A percentile compares a stretch with the other conserved stretches of the same genome.
phyloP scores from a whole-genome alignment of 2,329 filamentous ascomycete species.

The Periconia macrospinosa region DNA sequence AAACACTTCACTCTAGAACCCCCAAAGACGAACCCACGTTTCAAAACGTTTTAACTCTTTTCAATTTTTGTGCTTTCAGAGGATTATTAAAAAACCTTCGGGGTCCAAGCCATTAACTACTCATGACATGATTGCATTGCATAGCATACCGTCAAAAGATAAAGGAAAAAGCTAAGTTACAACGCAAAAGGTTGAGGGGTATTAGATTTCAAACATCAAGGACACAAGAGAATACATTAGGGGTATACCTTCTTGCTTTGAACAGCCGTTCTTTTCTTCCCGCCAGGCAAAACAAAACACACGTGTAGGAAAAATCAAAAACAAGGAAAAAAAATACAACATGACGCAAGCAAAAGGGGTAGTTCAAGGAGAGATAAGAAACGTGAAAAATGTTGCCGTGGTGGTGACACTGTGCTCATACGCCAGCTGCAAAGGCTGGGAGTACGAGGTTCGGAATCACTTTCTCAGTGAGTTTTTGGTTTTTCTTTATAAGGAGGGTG shows the following conservation, averaged over 20 bases:
- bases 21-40: too few species aligned
- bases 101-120: not conserved
- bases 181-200: not conserved
- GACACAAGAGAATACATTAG: constrained; percentile 36
- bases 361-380: constrained; percentile 3
- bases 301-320: constrained; percentile 14
- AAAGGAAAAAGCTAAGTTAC: not conserved
- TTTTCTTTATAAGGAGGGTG: constrained; percentile 24
- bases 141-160: not conserved
- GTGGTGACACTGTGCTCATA: constrained; percentile 41
- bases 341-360: not conserved
- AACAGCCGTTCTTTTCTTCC: constrained; percentile 11
- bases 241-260: constrained; percentile 35
- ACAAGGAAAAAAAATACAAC: constrained; percentile 3
- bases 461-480: constrained; percentile 41
- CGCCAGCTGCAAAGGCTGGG: constrained; percentile 8
- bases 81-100: too few species aligned
- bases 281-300: constrained; percentile 10
- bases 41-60: too few species aligned
- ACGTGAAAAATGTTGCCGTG: constrained; percentile 24
- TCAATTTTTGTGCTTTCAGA: too few species aligned
- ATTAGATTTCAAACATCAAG: constrained; percentile 17
- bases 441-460: constrained; percentile 43
- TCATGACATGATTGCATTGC: not conserved
- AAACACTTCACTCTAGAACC: too few species aligned